These are phyloP conservation scores for Chlamydomonas reinhardtii DNA, from an alignment of 163 green algal species.

Conservation along the genomic window DNA sequence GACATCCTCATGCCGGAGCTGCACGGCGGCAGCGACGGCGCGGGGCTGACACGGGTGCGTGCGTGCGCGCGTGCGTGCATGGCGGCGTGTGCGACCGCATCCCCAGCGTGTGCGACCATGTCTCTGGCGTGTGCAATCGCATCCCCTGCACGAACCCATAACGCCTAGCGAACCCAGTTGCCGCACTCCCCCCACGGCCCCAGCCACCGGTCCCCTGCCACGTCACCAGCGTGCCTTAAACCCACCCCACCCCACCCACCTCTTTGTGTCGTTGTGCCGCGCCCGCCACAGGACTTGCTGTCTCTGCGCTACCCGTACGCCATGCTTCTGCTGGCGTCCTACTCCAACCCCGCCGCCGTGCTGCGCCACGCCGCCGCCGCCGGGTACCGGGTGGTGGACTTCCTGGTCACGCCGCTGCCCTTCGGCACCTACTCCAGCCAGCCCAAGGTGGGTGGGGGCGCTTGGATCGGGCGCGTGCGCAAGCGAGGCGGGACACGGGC, in stretches of 20 bases:
- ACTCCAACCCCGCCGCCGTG: conserved; percentile 63
- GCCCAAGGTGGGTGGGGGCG: conserved; percentile 49
- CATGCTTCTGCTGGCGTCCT: conserved; percentile 71
- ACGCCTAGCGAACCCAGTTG: too few species aligned
- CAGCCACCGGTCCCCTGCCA: too few species aligned
- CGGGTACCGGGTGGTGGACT: conserved; percentile 64
- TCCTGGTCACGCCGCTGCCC: conserved; percentile 49
- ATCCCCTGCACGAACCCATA: too few species aligned
- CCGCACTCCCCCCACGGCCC: too few species aligned
- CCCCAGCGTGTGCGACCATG: too few species aligned
- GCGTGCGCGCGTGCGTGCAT: not conserved
- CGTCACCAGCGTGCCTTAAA: too few species aligned
- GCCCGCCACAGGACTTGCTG: conserved; percentile 60
- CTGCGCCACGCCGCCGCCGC: conserved; percentile 51
- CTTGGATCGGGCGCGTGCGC: too few species aligned
- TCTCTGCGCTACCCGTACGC: conserved; percentile 54
- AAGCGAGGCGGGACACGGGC: too few species aligned
- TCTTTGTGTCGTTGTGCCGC: too few species aligned
- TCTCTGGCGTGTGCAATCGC: too few species aligned
- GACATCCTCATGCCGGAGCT: conserved; percentile 70
- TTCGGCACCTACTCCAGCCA: conserved; percentile 64
- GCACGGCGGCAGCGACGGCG: conserved; percentile 63
- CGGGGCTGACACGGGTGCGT: conserved; percentile 50
- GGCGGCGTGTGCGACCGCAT: too few species aligned
- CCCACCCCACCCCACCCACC: too few species aligned